Base-by-base conservation (phyloP, 257 asterid species). In the Lycium ferocissimum region DNA sequence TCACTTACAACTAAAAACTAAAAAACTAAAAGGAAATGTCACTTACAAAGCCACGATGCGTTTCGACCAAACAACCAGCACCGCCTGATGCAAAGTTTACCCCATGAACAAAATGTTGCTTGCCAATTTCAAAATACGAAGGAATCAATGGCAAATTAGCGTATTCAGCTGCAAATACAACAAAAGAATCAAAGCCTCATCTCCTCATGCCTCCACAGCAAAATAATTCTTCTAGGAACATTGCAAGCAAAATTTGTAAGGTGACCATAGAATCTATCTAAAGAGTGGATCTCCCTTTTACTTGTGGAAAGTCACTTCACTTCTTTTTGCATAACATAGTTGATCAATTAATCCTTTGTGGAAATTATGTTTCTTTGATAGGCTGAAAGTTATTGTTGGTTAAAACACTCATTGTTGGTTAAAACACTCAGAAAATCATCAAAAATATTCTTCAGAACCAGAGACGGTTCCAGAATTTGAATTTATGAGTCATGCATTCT, bases 1-100 rank as follows among this genome's bases (percentile, higher is more conserved):
- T 20, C 18, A 54, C 6, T 12, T 54, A 13, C 18, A 54, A 54
- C 13, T 17, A 12, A 54, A 54, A 54, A 13, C 5, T 40, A 40
- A 40, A 54, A 54, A 54, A 15, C 59, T 11, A 54, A 54, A 54
- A 54, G 6, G 62, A 57, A 57, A 15, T 15, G 62, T 57, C 62
- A 0, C 81, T 51, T 51, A 76, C 81, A 49, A 45, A 47, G 2
- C 81, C 81, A 47, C 40, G 81, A 73, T 73, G 61, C 3, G 81
- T 73, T 73, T 73, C 81, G 0, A 45, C 81, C 81, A 73, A 73
- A 47, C 81, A 73, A 73, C 81, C 81, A 47, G 81, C 59, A 47
- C 61, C 81, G 81, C 81, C 81, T 76, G 81, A 76, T 22, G 62
- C 81, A 76, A 76, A 49, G 63, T 76, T 76, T 49, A 76, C 81